phyloP scores from a whole-genome alignment of 805 yeast species.

The Kodamaea hsintzibuensis region DNA sequence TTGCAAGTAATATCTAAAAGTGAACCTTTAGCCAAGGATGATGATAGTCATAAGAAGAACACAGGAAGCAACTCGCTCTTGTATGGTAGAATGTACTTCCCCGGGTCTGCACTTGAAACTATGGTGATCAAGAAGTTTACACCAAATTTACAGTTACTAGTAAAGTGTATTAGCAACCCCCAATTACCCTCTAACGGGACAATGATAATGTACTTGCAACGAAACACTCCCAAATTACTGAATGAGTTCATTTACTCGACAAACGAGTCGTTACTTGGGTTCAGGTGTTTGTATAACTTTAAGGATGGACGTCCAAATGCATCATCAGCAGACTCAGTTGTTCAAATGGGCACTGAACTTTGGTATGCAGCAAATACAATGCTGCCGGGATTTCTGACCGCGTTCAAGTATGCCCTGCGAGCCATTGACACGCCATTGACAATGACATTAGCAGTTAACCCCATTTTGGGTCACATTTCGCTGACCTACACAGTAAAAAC shows the following conservation, averaged over 20 bases:
- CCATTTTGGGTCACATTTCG: slow-evolving; percentile 84
- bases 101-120: slow-evolving; percentile 84
- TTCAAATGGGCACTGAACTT: slow-evolving; percentile 78
- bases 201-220: slow-evolving; percentile 70
- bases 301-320: slow-evolving; percentile 21
- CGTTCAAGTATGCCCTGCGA: slow-evolving; percentile 80
- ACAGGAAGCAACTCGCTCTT: slow-evolving; percentile 42
- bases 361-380: slow-evolving; percentile 85
- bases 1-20: slow-evolving; percentile 49
- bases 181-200: slow-evolving; percentile 53
- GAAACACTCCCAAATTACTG: slow-evolving; percentile 60
- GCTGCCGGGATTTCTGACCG: slow-evolving; percentile 88
- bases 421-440: slow-evolving; percentile 87
- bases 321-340: slow-evolving; percentile 43
- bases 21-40: slow-evolving; percentile 38
- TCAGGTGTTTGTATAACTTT: slow-evolving; percentile 74
- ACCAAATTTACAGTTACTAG: slow-evolving; percentile 58
- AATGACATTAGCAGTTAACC: slow-evolving; percentile 83
- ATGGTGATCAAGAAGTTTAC: slow-evolving; percentile 71
- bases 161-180: slow-evolving; percentile 75
- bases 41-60: slow-evolving; percentile 13
- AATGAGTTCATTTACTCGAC: slow-evolving; percentile 80
- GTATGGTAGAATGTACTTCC: slow-evolving; percentile 87
- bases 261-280: slow-evolving; percentile 80
- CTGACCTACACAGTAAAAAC: slow-evolving; percentile 87